Conservation (phyloP, 1,284 basidiomycete genomes). For the Papiliotrema nemorosa region DNA sequence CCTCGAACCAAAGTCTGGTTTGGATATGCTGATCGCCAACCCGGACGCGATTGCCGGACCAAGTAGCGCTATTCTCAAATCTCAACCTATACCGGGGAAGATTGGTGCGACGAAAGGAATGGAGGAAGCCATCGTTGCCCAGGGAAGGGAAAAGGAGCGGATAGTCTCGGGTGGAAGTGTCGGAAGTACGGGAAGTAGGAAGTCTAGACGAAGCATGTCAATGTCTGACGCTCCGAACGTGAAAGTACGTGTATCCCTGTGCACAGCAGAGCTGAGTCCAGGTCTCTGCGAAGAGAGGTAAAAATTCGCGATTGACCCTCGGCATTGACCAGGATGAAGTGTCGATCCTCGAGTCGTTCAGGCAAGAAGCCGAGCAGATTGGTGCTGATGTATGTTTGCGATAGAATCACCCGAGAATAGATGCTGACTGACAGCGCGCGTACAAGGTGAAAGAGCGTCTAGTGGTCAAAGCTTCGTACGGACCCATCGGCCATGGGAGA, state of each 20-base stretch:
- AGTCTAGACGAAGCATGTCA: slow-evolving; percentile 41
- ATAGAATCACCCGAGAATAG: not conserved
- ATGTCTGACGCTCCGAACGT: slow-evolving; percentile 33
- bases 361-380: slow-evolving; percentile 41
- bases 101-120: slow-evolving; percentile 44
- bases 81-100: too few relatives aligned
- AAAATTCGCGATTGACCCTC: slow-evolving; percentile 34
- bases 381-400: slow-evolving; percentile 30
- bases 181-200: slow-evolving; percentile 20
- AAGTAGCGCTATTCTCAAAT: too few relatives aligned
- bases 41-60: too few relatives aligned
- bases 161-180: not conserved
- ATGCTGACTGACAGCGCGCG: slow-evolving; percentile 45
- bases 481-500: slow-evolving; percentile 64
- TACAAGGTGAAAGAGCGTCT: slow-evolving; percentile 64
- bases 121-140: slow-evolving; percentile 68
- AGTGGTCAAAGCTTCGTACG: slow-evolving; percentile 77
- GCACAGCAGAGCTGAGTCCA: too few relatives aligned
- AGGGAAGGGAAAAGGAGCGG: slow-evolving; percentile 56
- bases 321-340: slow-evolving; percentile 38
- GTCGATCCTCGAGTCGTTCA: slow-evolving; percentile 42
- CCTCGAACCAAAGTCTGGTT: slow-evolving; percentile 36
- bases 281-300: slow-evolving; percentile 9
- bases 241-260: too few relatives aligned
- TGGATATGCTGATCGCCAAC: slow-evolving; percentile 38